These are phyloP conservation scores for Botrytis tulipae DNA, from an alignment of 2,329 filamentous ascomycete species.

Conservation along the genomic window DNA sequence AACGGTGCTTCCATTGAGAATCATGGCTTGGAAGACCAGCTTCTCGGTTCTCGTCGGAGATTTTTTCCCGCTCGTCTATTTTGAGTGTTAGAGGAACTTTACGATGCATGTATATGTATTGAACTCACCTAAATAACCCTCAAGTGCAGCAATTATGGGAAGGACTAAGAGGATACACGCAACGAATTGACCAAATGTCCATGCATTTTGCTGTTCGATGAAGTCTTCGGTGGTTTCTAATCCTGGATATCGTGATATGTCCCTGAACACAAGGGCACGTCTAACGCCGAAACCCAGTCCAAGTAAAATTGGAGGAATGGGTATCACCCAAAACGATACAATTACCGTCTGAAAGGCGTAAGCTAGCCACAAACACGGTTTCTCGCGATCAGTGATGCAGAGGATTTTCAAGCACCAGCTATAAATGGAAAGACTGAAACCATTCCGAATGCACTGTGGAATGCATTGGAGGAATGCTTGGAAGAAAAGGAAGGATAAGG, in stretches of 20 bases:
- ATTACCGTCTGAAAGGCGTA: constrained; percentile 3
- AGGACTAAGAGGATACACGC: constrained; percentile 3
- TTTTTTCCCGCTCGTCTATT: constrained; percentile 6
- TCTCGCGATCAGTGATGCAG: neutral
- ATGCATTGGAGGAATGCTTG: constrained; percentile 13
- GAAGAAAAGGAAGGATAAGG: neutral
- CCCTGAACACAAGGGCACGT: neutral
- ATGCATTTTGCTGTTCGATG: constrained; percentile 4
- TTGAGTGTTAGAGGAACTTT: neutral
- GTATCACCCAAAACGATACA: neutral
- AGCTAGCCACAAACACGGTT: neutral
- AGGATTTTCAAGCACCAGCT: neutral
- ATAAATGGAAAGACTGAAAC: neutral
- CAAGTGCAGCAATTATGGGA: constrained; percentile 8
- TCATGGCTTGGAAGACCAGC: neutral
- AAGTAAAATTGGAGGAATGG: neutral
- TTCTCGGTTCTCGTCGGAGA: neutral
- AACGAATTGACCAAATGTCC: constrained; percentile 16
- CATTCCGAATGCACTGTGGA: neutral
- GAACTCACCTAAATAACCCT: constrained; percentile 2
- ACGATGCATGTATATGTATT: too few species aligned
- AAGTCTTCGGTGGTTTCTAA: constrained; percentile 9
- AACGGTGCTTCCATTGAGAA: neutral
- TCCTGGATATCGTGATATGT: neutral
- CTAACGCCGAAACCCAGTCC: neutral